Base-by-base conservation (phyloP, 495 filamentous ascomycete species). In the Annulohypoxylon bovei region DNA sequence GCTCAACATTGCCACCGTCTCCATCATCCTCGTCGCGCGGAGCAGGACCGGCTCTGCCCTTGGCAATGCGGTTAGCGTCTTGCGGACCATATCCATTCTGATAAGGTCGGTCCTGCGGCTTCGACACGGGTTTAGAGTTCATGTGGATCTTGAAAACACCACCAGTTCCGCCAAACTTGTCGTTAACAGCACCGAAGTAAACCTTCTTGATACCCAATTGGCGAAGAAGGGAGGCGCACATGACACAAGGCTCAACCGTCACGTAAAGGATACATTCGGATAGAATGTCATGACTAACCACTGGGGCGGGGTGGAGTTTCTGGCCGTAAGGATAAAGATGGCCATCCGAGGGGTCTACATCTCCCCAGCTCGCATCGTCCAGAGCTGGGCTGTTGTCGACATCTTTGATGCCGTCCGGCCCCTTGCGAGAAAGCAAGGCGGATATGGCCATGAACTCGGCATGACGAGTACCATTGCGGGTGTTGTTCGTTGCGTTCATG, bases 201-300 rank as follows among this genome's bases (percentile, higher is more conserved):
- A 98, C 95, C 56, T 86, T 88, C 58, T 90, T 85, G 74, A 99
- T 90, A 5, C 86, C 84, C 56, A 93, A 88, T 77, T 98, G 96
- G 28, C 92, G 89, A 30, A 99, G 85, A 27, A 94, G 86, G n/a
- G 93, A 93, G 1, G 95, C 95, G 75, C 95, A 99, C 95, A 99
- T 99, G 73, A 99, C 89, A 77, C 95, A 99, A 1, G 95, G 95
- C 77, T 99, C 95, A 53, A 98, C 94, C 0, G 95, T 98, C 32
- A 99, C 95, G 77, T 99, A 99, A 28, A 98, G 86, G 72, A 91
- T 89, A 42, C 91, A 93, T 39, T 91, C 86, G 25, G 79, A 75
- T 68, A 98, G 83, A 57, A 92, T 83, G 6, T 82, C 84, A 5
- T 84, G 82, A 54, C 76, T 59, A 33, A 85, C 79, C 32, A 77